Percentiles rank a stretch among this genome's conserved stretches.
phyloP scores from a whole-genome alignment of 805 yeast species.

The Ogataea henricii region DNA sequence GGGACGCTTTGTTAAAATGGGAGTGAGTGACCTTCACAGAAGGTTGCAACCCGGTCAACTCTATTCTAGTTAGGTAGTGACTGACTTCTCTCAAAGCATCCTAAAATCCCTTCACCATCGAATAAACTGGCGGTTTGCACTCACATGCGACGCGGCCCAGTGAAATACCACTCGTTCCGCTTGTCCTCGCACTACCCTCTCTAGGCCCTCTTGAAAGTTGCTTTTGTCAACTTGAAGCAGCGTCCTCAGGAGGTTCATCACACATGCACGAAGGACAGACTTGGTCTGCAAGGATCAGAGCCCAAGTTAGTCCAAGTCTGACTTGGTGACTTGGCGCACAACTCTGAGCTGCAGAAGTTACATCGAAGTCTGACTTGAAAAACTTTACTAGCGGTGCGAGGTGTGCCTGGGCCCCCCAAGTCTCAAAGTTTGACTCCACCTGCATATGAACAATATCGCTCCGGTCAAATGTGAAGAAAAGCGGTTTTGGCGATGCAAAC shows the following conservation, averaged over 20 bases:
- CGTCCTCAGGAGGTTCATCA: conserved; percentile 4
- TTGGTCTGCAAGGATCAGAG: conserved; percentile 1
- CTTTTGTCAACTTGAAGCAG: conserved; percentile 6
- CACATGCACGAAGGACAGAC: conserved; percentile 5
- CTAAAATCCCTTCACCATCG: no score
- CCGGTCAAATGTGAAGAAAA: conserved; percentile 10
- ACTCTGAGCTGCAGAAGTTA: conserved; percentile 1
- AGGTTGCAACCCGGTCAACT: no score
- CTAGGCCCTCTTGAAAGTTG: neutral
- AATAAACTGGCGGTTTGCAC: no score
- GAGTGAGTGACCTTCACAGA: no score
- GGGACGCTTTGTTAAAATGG: no score
- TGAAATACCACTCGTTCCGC: no score
- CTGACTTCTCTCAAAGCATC: no score
- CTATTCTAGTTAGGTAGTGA: no score
- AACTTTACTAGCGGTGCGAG: conserved; percentile 8
- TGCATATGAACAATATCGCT: conserved; percentile 16
- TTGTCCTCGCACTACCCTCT: no score
- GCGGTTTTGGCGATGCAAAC: conserved; percentile 6
- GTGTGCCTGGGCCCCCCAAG: conserved; percentile 2
- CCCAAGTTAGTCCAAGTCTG: conserved; percentile 2
- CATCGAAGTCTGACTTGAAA: conserved; percentile 1
- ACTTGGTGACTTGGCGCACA: conserved; percentile 3
- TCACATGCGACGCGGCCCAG: no score
- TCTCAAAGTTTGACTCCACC: conserved; percentile 11